Conservation (phyloP, 306 rosid genomes). For the Lathyrus sativus region DNA sequence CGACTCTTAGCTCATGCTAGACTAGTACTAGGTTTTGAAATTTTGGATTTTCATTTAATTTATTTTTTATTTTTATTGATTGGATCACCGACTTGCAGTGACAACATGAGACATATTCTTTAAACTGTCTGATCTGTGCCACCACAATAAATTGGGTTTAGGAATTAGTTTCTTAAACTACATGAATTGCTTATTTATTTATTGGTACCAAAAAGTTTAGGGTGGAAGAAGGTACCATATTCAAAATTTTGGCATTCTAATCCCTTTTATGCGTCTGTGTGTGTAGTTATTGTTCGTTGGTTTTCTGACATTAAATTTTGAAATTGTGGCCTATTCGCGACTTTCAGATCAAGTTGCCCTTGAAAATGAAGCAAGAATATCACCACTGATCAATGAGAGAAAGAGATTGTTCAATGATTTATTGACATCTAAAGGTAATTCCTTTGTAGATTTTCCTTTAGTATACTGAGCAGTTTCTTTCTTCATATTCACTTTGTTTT, state of each 20-base stretch:
- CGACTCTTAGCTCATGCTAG: conserved; percentile 28
- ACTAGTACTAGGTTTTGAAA: conserved; percentile 7
- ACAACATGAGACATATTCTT: conserved; percentile 26
- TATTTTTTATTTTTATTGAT: conserved; percentile 3
- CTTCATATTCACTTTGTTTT: conserved; percentile 11
- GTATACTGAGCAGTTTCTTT: conserved; percentile 30
- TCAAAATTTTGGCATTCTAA: conserved; percentile 5
- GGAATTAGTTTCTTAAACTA: conserved; percentile 28
- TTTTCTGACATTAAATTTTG: conserved; percentile 35
- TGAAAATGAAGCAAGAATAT: conserved; percentile 84
- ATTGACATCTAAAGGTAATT: conserved; percentile 91
- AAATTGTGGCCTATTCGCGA: conserved; percentile 34
- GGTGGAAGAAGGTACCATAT: neutral
- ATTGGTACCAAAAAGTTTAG: neutral
- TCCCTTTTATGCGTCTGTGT: neutral
- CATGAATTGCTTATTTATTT: conserved; percentile 1
- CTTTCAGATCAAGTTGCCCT: conserved; percentile 77
- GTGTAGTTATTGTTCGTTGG: conserved; percentile 20
- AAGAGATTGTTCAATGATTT: conserved; percentile 92
- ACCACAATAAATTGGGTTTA: conserved; percentile 16
- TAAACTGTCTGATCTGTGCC: conserved; percentile 29
- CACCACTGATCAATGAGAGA: conserved; percentile 86
- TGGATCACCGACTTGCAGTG: conserved; percentile 32
- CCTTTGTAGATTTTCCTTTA: conserved; percentile 34
- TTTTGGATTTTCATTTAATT: conserved; percentile 10